phyloP scores from a whole-genome alignment of 2,329 filamentous ascomycete species.

The Exophiala alcalophila region DNA sequence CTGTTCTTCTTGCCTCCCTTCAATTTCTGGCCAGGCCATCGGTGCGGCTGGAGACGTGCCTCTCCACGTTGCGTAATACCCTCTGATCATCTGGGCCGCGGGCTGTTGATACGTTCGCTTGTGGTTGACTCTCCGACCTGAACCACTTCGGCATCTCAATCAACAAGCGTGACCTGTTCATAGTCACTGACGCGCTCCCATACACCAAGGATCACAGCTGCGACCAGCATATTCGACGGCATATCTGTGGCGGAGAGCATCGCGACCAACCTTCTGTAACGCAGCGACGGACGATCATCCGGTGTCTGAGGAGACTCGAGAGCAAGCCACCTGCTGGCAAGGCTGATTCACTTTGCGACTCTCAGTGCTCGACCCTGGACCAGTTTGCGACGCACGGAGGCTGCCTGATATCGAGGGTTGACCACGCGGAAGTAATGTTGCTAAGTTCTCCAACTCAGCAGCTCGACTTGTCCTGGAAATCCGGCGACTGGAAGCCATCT shows the following conservation, averaged over 20 bases:
- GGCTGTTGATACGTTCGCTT: slow-evolving; percentile 7
- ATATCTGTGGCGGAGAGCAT: slow-evolving; percentile 1
- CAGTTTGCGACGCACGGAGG: slow-evolving; percentile 8
- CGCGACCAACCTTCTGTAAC: background rate
- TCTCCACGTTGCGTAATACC: slow-evolving; percentile 1
- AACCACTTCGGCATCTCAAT: background rate
- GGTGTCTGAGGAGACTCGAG: background rate
- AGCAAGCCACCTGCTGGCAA: background rate
- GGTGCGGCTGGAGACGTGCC: background rate
- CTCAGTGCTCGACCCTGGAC: background rate
- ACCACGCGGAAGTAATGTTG: slow-evolving; percentile 9
- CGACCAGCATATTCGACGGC: too few species aligned
- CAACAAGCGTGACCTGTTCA: background rate
- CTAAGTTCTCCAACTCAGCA: slow-evolving; percentile 3
- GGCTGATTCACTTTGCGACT: background rate
- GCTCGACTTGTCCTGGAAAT: slow-evolving; percentile 6
- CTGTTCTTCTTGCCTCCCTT: slow-evolving; percentile 6
- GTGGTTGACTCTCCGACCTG: background rate
- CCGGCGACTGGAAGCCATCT: background rate
- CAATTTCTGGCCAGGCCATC: slow-evolving; percentile 1
- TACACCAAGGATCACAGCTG: background rate
- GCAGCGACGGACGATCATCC: background rate
- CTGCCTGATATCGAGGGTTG: background rate
- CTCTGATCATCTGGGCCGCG: background rate
- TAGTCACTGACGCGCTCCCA: background rate